Evolutionary conservation across 2,329 filamentous ascomycete species (phyloP).

Genomic region (Sphaerulina musiva): DNA sequence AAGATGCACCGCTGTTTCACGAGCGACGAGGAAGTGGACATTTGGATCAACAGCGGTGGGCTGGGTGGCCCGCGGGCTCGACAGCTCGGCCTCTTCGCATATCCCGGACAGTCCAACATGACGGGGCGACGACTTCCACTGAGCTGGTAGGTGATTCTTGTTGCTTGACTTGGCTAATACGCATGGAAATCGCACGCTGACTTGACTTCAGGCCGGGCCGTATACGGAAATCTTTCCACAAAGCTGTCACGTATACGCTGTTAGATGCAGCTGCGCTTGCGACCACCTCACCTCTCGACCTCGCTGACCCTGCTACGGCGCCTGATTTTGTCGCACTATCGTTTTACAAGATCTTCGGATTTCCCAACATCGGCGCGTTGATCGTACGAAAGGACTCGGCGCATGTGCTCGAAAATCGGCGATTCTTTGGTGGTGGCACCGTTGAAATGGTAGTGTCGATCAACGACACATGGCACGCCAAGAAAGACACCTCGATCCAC

Average conservation of each 20-base stretch:
- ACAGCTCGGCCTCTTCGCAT: slow-evolving; percentile 35
- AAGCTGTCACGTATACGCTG: slow-evolving; percentile 44
- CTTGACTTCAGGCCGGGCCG: slow-evolving; percentile 29
- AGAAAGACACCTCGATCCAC: slow-evolving; percentile 49
- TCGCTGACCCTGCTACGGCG: slow-evolving; percentile 46
- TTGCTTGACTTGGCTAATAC: background rate
- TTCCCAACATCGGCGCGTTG: slow-evolving; percentile 56
- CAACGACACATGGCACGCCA: slow-evolving; percentile 50
- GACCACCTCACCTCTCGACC: slow-evolving; percentile 55
- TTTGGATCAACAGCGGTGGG: slow-evolving; percentile 40
- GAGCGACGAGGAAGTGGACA: slow-evolving; percentile 37
- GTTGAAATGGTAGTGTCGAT: slow-evolving; percentile 54
- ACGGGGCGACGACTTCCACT: slow-evolving; percentile 34
- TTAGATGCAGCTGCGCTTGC: slow-evolving; percentile 59
- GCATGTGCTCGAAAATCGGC: slow-evolving; percentile 49
- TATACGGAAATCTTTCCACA: slow-evolving; percentile 32
- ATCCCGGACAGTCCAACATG: slow-evolving; percentile 39
- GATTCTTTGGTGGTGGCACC: slow-evolving; percentile 64
- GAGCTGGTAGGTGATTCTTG: slow-evolving; percentile 27
- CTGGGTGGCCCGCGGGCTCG: slow-evolving; percentile 28
- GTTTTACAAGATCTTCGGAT: slow-evolving; percentile 63
- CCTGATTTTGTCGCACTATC: slow-evolving; percentile 58
- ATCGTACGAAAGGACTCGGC: slow-evolving; percentile 53
- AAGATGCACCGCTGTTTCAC: slow-evolving; percentile 36
- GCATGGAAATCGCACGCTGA: slow-evolving; percentile 6